Conservation (phyloP, 2,329 filamentous ascomycete species). For the Monilinia vaccinii-corymbosi region DNA sequence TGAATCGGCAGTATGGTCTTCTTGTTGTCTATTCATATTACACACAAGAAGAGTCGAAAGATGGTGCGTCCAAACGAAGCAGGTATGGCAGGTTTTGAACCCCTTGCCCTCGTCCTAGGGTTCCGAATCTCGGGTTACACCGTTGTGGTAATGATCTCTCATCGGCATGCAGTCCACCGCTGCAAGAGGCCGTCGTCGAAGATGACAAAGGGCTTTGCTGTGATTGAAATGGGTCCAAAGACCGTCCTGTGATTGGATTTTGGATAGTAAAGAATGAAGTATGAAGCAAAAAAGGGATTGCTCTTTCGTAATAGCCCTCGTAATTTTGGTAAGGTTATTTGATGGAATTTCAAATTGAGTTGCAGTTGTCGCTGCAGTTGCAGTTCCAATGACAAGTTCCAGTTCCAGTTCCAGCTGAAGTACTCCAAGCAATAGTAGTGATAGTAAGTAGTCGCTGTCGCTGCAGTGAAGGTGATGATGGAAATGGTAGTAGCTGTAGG, state of each 20-base stretch:
- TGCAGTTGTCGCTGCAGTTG: neutral
- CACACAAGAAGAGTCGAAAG: neutral
- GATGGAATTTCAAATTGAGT: neutral
- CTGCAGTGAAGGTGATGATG: too few relatives aligned
- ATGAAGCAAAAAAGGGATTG: too few relatives aligned
- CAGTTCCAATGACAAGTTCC: neutral
- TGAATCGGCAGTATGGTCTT: conserved; percentile 16
- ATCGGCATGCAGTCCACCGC: conserved; percentile 18
- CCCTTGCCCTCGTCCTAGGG: neutral
- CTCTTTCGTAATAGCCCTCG: neutral
- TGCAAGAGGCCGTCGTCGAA: conserved; percentile 18
- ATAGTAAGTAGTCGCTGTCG: neutral
- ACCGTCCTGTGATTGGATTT: neutral
- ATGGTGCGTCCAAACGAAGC: conserved; percentile 16
- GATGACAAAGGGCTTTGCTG: conserved; percentile 4
- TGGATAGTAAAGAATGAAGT: neutral
- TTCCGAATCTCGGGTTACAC: conserved; percentile 16
- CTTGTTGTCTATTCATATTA: conserved; percentile 6
- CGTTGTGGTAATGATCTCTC: conserved; percentile 23
- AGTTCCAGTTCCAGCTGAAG: too few relatives aligned
- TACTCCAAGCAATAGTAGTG: neutral
- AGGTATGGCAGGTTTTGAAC: conserved; percentile 9
- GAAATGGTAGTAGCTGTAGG: neutral
- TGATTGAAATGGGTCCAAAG: conserved; percentile 5
- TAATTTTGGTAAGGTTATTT: neutral